phyloP scores from a whole-genome alignment of 2,329 filamentous ascomycete genomes.

The Fusarium verrucosum region DNA sequence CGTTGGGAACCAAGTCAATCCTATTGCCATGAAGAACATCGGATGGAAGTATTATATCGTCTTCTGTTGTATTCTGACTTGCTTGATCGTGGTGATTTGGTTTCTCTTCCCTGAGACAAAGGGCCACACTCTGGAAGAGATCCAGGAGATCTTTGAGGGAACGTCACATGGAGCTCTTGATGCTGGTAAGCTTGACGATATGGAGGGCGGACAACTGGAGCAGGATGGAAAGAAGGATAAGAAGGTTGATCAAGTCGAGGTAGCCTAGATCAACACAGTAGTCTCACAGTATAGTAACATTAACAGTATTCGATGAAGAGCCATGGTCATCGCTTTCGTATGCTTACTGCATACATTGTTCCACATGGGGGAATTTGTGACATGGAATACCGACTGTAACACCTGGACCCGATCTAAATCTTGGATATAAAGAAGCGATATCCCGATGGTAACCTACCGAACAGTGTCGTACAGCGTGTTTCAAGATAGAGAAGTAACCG shows the following conservation, averaged over 20 bases:
- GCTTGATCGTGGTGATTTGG: slow-evolving; percentile 49
- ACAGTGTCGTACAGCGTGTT: neutral
- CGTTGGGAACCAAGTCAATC: slow-evolving; percentile 54
- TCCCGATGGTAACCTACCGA: neutral
- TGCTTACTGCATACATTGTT: neutral
- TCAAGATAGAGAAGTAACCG: too few species aligned
- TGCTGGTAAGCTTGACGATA: slow-evolving; percentile 15
- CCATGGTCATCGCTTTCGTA: neutral
- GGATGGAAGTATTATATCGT: slow-evolving; percentile 55
- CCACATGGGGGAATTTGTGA: too few species aligned
- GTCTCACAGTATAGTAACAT: too few species aligned
- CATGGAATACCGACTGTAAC: neutral
- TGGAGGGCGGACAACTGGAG: slow-evolving; percentile 9
- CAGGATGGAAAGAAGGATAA: slow-evolving; percentile 20
- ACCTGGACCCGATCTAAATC: neutral
- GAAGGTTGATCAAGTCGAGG: slow-evolving; percentile 31
- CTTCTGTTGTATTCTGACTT: slow-evolving; percentile 49
- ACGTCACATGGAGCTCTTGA: neutral
- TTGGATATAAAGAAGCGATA: neutral
- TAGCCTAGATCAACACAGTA: neutral
- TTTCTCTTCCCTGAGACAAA: slow-evolving; percentile 51
- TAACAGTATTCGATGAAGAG: neutral
- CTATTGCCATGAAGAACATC: slow-evolving; percentile 51
- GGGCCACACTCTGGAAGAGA: slow-evolving; percentile 46
- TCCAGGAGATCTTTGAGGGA: slow-evolving; percentile 45